Percentiles rank a stretch among this genome's conserved stretches.
Evolutionary conservation across 805 yeast genomes (phyloP).

Genomic region (Lipomyces kockii): DNA sequence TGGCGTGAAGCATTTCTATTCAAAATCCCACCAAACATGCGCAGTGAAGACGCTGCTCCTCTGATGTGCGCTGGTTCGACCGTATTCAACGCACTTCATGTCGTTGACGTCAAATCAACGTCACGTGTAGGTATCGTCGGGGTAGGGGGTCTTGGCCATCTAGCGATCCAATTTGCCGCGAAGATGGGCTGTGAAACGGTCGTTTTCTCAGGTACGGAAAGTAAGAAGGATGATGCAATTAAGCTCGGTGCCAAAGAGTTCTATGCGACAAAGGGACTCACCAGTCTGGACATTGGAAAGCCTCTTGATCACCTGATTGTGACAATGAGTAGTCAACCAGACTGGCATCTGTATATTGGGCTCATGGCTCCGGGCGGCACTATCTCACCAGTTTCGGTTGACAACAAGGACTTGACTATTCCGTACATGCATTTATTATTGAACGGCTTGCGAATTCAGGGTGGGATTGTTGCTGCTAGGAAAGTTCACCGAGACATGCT

Average conservation of each 20-base stretch:
- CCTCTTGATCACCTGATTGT: slow-evolving; percentile 3
- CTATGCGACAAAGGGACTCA: slow-evolving; percentile 56
- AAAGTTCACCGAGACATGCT: slow-evolving; percentile 5
- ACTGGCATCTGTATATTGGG: not conserved
- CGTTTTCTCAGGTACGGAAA: slow-evolving; percentile 57
- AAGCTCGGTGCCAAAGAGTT: slow-evolving; percentile 59
- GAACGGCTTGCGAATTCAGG: slow-evolving; percentile 1
- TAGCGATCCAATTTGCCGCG: slow-evolving; percentile 60
- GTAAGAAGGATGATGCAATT: slow-evolving; percentile 56
- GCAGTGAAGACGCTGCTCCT: slow-evolving; percentile 57
- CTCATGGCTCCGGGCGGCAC: slow-evolving; percentile 3
- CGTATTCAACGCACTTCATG: slow-evolving; percentile 61
- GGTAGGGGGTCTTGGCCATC: slow-evolving; percentile 62
- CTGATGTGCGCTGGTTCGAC: slow-evolving; percentile 72
- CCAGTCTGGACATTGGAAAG: not conserved
- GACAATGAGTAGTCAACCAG: not conserved
- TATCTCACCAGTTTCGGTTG: not conserved
- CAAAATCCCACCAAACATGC: slow-evolving; percentile 55
- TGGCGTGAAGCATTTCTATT: slow-evolving; percentile 61
- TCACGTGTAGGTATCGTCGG: slow-evolving; percentile 56
- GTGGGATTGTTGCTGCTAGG: not conserved
- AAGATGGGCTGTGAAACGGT: slow-evolving; percentile 65
- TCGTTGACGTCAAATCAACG: slow-evolving; percentile 43
- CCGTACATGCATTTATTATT: slow-evolving; percentile 4
- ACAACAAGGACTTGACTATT: not conserved